phyloP scores from a whole-genome alignment of 495 filamentous ascomycete species.

The Amphirosellinia nigrospora region DNA sequence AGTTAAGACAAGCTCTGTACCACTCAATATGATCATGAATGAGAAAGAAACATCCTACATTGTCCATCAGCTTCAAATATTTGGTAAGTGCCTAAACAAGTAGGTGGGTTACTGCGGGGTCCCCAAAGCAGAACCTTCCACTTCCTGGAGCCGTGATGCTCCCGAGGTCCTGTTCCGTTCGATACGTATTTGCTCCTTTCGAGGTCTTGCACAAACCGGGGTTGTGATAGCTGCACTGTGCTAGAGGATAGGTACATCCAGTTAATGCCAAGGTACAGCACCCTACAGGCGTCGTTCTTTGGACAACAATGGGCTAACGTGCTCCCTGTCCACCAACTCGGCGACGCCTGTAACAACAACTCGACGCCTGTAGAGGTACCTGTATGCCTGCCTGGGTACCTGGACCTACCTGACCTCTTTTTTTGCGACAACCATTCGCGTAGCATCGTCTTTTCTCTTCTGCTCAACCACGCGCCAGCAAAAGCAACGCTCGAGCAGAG shows the following conservation, averaged over 20 bases:
- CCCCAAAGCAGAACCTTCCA: conserved; percentile 1
- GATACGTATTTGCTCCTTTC: too few species aligned
- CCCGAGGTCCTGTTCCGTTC: background rate
- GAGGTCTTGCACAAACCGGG: conserved; percentile 5
- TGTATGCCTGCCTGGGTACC: conserved; percentile 17
- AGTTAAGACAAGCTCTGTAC: too few species aligned
- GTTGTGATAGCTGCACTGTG: too few species aligned
- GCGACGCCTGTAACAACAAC: background rate
- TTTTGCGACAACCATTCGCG: conserved; percentile 32
- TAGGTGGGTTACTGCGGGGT: conserved; percentile 25
- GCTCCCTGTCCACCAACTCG: background rate
- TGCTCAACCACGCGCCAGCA: conserved; percentile 27
- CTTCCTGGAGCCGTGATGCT: background rate
- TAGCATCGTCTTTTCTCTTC: conserved; percentile 26
- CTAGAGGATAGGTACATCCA: background rate
- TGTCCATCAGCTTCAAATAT: background rate
- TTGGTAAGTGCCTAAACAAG: conserved; percentile 8
- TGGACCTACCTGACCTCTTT: conserved; percentile 27
- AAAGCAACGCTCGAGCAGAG: conserved; percentile 5
- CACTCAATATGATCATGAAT: too few species aligned
- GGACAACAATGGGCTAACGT: background rate
- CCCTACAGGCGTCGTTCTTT: background rate
- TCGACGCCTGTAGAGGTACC: conserved; percentile 5
- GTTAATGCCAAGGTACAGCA: background rate
- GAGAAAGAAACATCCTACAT: too few species aligned